Base-by-base conservation (phyloP, 331 rosid species). In the Quercus tomentella region DNA sequence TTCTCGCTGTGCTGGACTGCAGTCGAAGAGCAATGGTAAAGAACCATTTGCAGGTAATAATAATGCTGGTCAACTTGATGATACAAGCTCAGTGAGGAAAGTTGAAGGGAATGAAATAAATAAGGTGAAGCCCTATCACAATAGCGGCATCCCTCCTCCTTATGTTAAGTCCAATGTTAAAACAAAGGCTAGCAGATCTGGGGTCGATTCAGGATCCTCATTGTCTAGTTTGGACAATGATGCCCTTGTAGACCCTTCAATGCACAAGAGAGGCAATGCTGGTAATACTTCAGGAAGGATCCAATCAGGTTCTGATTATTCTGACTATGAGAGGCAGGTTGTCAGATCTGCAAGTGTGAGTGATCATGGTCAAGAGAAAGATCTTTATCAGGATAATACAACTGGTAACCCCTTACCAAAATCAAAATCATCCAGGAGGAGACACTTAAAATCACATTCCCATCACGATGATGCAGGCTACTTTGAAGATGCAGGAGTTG, bases 91-190 rank as follows among this genome's bases (percentile, higher is more conserved):
- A 7, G 68, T 81, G 45, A 75, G 79, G 78, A 89, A 75, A 74
- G 67, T 66, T 61, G 86, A 89, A 72, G 87, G 82, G 84, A 96
- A 83, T 79, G 89, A 80, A 81, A 82, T 58, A 49, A 91, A 80
- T 41, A 88, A 82, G 79, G 74, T 70, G 78, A 93, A 88, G 82
- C 74, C 97, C 54, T 73, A 77, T 82, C 80, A 79, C 87, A 89
- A 77, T 78, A 87, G 66, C 82, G 85, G 84, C 73, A 75, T 89
- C 66, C 98, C 98, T 72, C 99, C 99, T 60, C 99, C 99, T 17
- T 93, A 96, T 77, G 86, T 96, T 55, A 96, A 96, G 73, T 83
- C 87, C 37, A 80, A 84, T 82, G 76, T 82, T 71, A 90, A 86
- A 82, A 76, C 78, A 65, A 93, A 90, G 85, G 87, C 63, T 77